These are phyloP conservation scores for Avicennia marina DNA, from an alignment of 257 asterid species.

Conservation along the genomic window DNA sequence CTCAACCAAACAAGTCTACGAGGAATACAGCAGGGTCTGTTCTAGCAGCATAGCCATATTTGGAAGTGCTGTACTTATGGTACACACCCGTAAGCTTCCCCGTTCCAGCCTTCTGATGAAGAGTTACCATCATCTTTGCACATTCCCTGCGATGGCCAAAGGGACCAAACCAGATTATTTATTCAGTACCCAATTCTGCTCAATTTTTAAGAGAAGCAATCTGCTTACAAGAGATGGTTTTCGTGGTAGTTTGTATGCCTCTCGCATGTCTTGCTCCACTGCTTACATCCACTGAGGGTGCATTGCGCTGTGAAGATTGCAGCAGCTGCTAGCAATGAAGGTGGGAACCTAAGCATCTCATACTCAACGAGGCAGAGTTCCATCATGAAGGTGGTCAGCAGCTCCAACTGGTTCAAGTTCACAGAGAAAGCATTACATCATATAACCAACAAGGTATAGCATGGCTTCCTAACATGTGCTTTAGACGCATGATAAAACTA, in stretches of 20 bases:
- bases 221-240: no score
- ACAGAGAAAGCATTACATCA: no score
- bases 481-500: no score
- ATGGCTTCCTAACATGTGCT: no score
- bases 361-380: conserved; percentile 77
- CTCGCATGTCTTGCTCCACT: conserved; percentile 66
- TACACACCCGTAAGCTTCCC: conserved; percentile 70
- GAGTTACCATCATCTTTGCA: conserved; percentile 48
- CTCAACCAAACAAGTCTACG: no score
- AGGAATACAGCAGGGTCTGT: conserved; percentile 62
- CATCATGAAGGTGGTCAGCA: conserved; percentile 52
- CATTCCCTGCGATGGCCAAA: conserved; percentile 59
- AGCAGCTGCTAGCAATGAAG: conserved; percentile 84
- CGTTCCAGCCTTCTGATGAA: conserved; percentile 57
- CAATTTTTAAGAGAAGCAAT: no score
- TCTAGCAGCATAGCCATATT: conserved; percentile 58
- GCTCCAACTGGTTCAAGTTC: no score
- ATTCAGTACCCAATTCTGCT: not conserved
- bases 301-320: conserved; percentile 74
- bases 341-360: conserved; percentile 70
- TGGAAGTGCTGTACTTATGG: conserved; percentile 65
- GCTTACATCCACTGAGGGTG: conserved; percentile 43
- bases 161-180: not conserved
- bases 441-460: no score
- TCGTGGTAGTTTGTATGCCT: conserved; percentile 47